Conservation (phyloP, 306 rosid species). For the Malus sylvestris region DNA sequence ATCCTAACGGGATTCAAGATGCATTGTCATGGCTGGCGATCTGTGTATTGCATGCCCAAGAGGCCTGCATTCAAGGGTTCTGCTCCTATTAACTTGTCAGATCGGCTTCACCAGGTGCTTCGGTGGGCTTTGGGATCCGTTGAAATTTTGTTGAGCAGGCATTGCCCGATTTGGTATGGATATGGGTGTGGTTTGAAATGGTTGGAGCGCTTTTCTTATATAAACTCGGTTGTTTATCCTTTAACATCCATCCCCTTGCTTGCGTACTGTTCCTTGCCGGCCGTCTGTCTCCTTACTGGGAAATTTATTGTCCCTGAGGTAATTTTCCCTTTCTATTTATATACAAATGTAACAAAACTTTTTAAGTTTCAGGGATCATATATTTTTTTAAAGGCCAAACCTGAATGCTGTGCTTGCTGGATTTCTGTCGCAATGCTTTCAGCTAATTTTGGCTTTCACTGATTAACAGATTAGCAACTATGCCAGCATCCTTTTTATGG, state of each 20-base stretch:
- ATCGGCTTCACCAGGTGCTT: conserved; percentile 86
- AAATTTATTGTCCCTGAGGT: conserved; percentile 88
- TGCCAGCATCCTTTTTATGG: conserved; percentile 76
- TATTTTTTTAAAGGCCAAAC: neutral
- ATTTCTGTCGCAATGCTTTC: neutral
- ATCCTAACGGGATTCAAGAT: conserved; percentile 87
- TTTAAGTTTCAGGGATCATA: neutral
- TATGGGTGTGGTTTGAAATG: conserved; percentile 84
- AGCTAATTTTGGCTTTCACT: conserved; percentile 11
- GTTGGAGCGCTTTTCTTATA: conserved; percentile 85
- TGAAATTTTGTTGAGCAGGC: conserved; percentile 76
- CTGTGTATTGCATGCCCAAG: conserved; percentile 88
- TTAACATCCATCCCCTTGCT: conserved; percentile 80
- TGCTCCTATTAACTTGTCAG: conserved; percentile 85
- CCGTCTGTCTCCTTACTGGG: conserved; percentile 89
- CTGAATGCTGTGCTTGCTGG: neutral
- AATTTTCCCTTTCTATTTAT: neutral
- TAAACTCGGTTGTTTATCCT: conserved; percentile 87
- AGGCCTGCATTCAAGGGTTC: conserved; percentile 93
- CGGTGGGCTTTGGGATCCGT: conserved; percentile 97
- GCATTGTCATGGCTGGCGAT: conserved; percentile 97
- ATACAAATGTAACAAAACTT: neutral
- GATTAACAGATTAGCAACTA: conserved; percentile 78
- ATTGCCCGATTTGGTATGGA: conserved; percentile 92
- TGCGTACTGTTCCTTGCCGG: conserved; percentile 75